A percentile compares a stretch with the other conserved stretches of the same genome.
phyloP scores from a whole-genome alignment of 2,329 filamentous ascomycete genomes.

The Aspergillus caelatus region DNA sequence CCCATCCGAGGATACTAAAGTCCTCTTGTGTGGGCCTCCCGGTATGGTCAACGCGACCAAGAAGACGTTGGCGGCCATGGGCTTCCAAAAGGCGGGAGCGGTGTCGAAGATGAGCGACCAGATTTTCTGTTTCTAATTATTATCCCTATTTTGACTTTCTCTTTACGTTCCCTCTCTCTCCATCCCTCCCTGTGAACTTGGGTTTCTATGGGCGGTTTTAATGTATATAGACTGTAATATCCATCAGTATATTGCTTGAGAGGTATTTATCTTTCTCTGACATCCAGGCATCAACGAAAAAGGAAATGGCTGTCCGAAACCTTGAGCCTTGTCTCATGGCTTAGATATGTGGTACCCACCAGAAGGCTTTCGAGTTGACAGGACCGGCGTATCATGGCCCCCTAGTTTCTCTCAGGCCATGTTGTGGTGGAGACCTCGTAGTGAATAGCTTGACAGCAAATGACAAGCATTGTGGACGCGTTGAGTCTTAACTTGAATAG shows the following conservation, averaged over 20 bases:
- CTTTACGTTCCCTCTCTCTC: too few species aligned
- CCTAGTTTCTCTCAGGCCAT: neutral
- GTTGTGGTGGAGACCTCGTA: neutral
- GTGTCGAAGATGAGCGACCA: slow-evolving; percentile 58
- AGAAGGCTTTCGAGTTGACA: neutral
- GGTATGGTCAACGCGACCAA: slow-evolving; percentile 63
- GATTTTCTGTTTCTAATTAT: slow-evolving; percentile 55
- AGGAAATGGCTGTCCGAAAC: neutral
- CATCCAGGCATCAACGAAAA: neutral
- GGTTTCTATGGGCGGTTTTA: neutral
- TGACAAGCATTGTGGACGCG: neutral
- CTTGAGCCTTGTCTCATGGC: neutral
- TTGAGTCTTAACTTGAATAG: neutral
- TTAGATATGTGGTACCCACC: neutral
- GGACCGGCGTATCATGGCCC: neutral
- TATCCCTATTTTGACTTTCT: neutral
- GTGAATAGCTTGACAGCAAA: neutral
- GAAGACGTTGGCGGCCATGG: slow-evolving; percentile 52
- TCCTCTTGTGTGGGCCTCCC: slow-evolving; percentile 64
- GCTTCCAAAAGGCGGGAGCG: slow-evolving; percentile 55
- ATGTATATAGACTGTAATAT: neutral
- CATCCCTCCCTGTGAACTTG: neutral
- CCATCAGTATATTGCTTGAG: neutral
- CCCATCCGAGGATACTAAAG: slow-evolving; percentile 51
- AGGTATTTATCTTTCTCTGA: neutral